Percentiles rank a stretch among this genome's conserved stretches.
Evolutionary conservation across 2,329 filamentous ascomycete genomes (phyloP).

Genomic region (Aspergillus sp.): DNA sequence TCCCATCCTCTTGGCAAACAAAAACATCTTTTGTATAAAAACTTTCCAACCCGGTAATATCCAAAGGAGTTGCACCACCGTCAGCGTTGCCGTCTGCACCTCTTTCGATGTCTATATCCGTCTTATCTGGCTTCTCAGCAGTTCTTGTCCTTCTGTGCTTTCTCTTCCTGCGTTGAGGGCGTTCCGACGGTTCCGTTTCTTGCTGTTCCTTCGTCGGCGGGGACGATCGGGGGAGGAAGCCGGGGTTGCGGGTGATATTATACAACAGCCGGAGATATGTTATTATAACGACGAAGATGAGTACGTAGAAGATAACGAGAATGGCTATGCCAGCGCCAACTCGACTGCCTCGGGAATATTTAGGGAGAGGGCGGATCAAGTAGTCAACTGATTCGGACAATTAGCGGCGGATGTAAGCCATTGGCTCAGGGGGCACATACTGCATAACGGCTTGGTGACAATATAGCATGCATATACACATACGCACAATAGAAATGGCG

Average conservation of each 20-base stretch:
- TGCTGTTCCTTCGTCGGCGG: conserved; percentile 35
- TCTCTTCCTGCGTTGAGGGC: conserved; percentile 26
- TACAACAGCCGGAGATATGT: conserved; percentile 73
- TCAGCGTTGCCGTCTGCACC: conserved; percentile 27
- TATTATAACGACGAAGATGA: conserved; percentile 66
- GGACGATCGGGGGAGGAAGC: conserved; percentile 68
- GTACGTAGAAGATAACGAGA: conserved; percentile 70
- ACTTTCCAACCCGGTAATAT: conserved; percentile 68
- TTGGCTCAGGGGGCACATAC: conserved; percentile 53
- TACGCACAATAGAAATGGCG: conserved; percentile 65
- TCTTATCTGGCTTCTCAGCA: conserved; percentile 26
- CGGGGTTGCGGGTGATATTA: conserved; percentile 69
- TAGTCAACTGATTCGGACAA: conserved; percentile 62
- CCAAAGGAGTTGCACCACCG: conserved; percentile 43
- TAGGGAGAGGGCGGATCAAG: conserved; percentile 58
- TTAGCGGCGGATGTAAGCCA: conserved; percentile 4
- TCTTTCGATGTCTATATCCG: conserved; percentile 32
- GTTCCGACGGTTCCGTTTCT: conserved; percentile 22
- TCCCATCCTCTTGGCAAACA: conserved; percentile 77
- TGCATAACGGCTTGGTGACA: conserved; percentile 66
- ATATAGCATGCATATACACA: conserved; percentile 73
- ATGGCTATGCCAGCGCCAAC: conserved; percentile 66
- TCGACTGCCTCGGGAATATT: conserved; percentile 46
- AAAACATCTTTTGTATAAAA: conserved; percentile 86
- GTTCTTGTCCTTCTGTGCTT: conserved; percentile 25